Percentiles rank a stretch among this genome's conserved stretches.
Evolutionary conservation across 2,329 filamentous ascomycete species (phyloP).

Genomic region (Alternaria ventricosa): DNA sequence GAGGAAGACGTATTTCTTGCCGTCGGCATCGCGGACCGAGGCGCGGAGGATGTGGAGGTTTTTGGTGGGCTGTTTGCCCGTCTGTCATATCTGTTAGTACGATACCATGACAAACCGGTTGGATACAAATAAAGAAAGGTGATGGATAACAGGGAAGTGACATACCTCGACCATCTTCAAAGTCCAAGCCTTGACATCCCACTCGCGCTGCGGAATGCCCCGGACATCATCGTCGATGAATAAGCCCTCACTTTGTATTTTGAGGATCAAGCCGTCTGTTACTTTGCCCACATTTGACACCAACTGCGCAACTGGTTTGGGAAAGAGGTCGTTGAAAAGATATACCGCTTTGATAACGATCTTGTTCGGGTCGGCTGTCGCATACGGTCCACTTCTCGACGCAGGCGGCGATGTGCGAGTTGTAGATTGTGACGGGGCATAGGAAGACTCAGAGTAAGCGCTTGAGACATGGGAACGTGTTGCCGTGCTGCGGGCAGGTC

Average conservation of each 20-base stretch:
- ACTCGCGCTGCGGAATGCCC: constrained; percentile 90
- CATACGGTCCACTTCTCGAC: constrained; percentile 78
- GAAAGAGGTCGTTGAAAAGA: constrained; percentile 86
- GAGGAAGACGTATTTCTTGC: constrained; percentile 68
- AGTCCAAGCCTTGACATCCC: constrained; percentile 98
- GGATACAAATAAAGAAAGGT: no score
- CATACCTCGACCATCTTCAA: constrained; percentile 81
- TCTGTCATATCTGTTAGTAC: constrained; percentile 26
- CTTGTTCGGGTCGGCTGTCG: constrained; percentile 91
- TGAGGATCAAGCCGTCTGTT: constrained; percentile 89
- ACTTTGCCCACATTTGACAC: constrained; percentile 83
- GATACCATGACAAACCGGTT: no score
- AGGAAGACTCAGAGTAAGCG: constrained; percentile 82
- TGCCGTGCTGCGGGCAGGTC: constrained; percentile 43
- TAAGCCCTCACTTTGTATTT: constrained; percentile 90
- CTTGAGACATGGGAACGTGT: constrained; percentile 48
- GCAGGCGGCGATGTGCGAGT: constrained; percentile 83
- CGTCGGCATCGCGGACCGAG: constrained; percentile 64
- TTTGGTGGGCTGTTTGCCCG: constrained; percentile 54
- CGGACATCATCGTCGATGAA: constrained; percentile 97
- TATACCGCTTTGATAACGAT: constrained; percentile 95
- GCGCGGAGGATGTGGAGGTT: constrained; percentile 62
- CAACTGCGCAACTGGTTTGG: constrained; percentile 89
- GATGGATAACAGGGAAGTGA: no score
- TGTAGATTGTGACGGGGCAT: constrained; percentile 83